Percentiles rank a stretch among this genome's conserved stretches.
Evolutionary conservation across 2,329 filamentous ascomycete species (phyloP).

Genomic region (Lecanoromycetidae sp.): DNA sequence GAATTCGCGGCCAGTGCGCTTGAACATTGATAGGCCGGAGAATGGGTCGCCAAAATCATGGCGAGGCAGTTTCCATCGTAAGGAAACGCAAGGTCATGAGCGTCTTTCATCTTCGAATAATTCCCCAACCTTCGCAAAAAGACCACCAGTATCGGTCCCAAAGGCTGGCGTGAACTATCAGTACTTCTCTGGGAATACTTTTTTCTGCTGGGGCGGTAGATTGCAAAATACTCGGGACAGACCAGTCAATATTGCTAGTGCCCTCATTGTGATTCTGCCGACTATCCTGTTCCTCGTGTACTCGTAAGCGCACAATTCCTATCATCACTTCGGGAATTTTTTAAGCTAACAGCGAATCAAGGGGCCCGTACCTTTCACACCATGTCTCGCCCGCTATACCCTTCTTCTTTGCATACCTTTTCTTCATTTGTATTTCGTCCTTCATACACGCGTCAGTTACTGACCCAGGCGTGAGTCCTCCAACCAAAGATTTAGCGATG

Average conservation of each 20-base stretch:
- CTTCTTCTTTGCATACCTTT: constrained; percentile 81
- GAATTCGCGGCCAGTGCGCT: constrained; percentile 29
- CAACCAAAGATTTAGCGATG: background rate
- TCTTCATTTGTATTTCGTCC: constrained; percentile 80
- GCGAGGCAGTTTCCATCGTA: constrained; percentile 58
- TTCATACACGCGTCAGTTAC: constrained; percentile 86
- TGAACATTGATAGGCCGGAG: constrained; percentile 48
- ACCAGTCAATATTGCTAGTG: constrained; percentile 82
- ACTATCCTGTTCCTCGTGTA: constrained; percentile 72
- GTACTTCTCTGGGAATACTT: constrained; percentile 86
- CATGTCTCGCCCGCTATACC: constrained; percentile 81
- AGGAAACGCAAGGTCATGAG: constrained; percentile 57
- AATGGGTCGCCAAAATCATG: constrained; percentile 60
- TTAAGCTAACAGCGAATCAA: constrained; percentile 20
- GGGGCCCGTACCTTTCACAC: constrained; percentile 71
- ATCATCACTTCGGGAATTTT: background rate
- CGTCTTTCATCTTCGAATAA: constrained; percentile 73
- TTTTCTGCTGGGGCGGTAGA: constrained; percentile 76
- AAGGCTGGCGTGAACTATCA: constrained; percentile 63
- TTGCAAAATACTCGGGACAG: constrained; percentile 77
- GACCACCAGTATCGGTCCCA: constrained; percentile 16
- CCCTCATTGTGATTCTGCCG: constrained; percentile 65
- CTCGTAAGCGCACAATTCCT: constrained; percentile 41
- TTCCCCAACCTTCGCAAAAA: constrained; percentile 49
- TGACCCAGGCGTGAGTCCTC: constrained; percentile 70